Base-by-base conservation (phyloP, 805 yeast genomes). In the Schwanniomyces pseudopolymorphus region DNA sequence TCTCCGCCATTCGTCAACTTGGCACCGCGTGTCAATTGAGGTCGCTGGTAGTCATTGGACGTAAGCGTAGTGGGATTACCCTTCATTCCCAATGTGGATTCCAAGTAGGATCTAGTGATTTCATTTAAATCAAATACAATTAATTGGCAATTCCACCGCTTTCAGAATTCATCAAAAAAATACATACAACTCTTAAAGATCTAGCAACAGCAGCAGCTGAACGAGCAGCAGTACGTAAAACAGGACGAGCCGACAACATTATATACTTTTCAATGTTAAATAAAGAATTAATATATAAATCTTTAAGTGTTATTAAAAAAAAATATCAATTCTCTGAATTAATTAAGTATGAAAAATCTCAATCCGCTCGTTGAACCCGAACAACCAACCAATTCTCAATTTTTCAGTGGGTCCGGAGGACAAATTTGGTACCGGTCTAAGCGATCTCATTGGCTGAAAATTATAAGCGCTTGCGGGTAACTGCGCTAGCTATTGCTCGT, bases 201-300 rank as follows among this genome's bases (percentile, higher is more conserved):
- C 67, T 64, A 44, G 67, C 59, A 49, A 53, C 66, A 54, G 64
- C 75, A 66, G 76, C 77, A 66, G 85, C 85, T 67, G 89, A 79
- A 78, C 89, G 86, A 70, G 88, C 80, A 70, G 89, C 89, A 69
- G 88, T 81, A 79, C 91, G 87, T 72, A 85, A 78, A 75, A 83
- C 81, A 73, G 90, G 82, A 81, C 94, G 89, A 69, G 84, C 81
- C 66, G 91, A 84, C 79, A 87, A 85, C 94, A 87, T 86, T 44
- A 48, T 50, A 44, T 46, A 43, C 47, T 45, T 45, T 45, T 36
- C 49, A 36, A 21, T 39, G 44, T 38, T 44, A 46, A 45, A 38
- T 42, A 47, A 47, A 46, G 52, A 48, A 42, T 40, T 39, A 40
- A 42, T 39, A 38, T 43, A 45, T 43, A 39, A 45, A 42, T 46